A percentile compares a stretch with the other conserved stretches of the same genome.
phyloP scores from a whole-genome alignment of 768 basidiomycete species.

The Tricholoma terreum region DNA sequence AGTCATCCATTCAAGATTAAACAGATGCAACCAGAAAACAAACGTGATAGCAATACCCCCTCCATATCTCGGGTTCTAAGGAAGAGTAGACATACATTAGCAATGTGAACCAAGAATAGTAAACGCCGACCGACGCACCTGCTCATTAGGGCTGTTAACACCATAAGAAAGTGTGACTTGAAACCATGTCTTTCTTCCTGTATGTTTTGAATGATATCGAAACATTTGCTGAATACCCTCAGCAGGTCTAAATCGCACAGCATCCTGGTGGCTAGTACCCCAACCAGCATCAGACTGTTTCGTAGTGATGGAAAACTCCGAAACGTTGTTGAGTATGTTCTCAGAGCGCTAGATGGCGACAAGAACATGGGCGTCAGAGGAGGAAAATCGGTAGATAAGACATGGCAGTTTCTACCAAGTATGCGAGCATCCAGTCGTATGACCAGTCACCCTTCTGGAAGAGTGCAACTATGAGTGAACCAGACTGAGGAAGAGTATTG shows the following conservation, averaged over 20 bases:
- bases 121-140: background rate
- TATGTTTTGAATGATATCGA: background rate
- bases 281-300: background rate
- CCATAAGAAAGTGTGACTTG: background rate
- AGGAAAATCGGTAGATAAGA: background rate
- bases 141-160: background rate
- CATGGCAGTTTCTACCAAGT: background rate
- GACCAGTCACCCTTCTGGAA: background rate
- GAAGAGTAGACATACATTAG: background rate
- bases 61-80: background rate
- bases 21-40: background rate
- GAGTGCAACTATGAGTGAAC: background rate
- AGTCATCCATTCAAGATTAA: background rate
- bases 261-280: background rate
- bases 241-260: background rate
- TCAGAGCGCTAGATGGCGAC: background rate
- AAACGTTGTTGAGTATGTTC: background rate
- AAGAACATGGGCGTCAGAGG: background rate
- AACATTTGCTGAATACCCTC: background rate
- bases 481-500: background rate
- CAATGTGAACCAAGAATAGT: background rate
- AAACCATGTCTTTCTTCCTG: background rate
- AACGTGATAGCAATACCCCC: background rate
- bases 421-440: slow-evolving; percentile 1
- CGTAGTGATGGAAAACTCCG: background rate